Conservation (phyloP, 768 basidiomycete species). For the Pholiota conissans region DNA sequence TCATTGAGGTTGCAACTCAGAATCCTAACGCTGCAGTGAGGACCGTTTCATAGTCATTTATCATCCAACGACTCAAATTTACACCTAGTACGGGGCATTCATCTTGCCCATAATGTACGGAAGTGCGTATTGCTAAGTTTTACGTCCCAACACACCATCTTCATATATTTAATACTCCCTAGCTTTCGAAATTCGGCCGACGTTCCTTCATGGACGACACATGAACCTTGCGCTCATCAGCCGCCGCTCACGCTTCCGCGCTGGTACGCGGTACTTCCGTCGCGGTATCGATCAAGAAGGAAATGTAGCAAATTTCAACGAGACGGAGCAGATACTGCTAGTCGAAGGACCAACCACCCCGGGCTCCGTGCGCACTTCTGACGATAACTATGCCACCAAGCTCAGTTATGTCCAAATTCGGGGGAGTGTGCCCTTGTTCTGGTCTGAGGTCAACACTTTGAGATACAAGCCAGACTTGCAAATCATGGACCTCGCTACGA, state of each 20-base stretch:
- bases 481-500: conserved; percentile 89
- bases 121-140: conserved; percentile 55
- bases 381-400: conserved; percentile 51
- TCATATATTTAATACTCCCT: background rate
- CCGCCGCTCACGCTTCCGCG: conserved; percentile 89
- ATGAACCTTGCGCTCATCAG: conserved; percentile 88
- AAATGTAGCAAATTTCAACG: conserved; percentile 95
- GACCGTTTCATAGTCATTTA: background rate
- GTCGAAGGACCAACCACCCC: conserved; percentile 57
- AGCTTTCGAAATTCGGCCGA: conserved; percentile 87
- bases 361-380: conserved; percentile 37
- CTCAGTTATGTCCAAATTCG: conserved; percentile 92
- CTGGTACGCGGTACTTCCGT: conserved; percentile 96
- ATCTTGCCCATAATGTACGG: conserved; percentile 95
- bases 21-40: conserved; percentile 57
- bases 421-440: conserved; percentile 92
- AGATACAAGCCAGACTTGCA: conserved; percentile 96
- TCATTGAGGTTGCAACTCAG: conserved; percentile 50
- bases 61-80: background rate
- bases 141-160: background rate
- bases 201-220: conserved; percentile 73
- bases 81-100: conserved; percentile 72
- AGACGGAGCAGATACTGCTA: conserved; percentile 92
- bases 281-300: conserved; percentile 89
- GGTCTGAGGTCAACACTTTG: conserved; percentile 95